A percentile compares a stretch with the other conserved stretches of the same genome.
These are phyloP conservation scores for Boletus tomentosulus DNA, from an alignment of 768 basidiomycete genomes.

Conservation along the genomic window DNA sequence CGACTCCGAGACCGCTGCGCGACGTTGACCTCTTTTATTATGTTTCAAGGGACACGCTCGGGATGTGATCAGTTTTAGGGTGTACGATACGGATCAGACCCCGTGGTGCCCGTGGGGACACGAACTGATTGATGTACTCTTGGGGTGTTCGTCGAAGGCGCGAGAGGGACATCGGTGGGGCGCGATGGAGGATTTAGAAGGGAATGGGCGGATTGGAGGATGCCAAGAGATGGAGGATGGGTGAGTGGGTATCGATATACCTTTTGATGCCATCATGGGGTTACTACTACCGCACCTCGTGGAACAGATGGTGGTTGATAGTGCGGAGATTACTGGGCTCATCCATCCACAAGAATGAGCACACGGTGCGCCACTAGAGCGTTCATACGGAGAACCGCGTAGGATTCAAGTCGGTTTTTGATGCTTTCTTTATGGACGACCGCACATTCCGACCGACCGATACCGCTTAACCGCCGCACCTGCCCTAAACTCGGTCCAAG, in stretches of 20 bases:
- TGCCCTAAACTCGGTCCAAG: conserved; percentile 28
- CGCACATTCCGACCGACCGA: not conserved
- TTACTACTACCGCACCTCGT: not conserved
- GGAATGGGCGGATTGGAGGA: conserved; percentile 54
- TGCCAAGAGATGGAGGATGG: conserved; percentile 49
- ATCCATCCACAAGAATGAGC: no score
- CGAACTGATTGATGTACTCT: not conserved
- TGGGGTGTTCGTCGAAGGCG: not conserved
- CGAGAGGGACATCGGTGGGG: conserved; percentile 54
- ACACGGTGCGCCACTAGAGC: not conserved
- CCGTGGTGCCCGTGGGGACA: no score
- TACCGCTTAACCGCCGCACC: conserved; percentile 30
- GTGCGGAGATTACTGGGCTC: no score
- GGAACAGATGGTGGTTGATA: no score
- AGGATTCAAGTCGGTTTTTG: not conserved
- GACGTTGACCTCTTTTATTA: no score
- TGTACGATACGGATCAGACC: no score
- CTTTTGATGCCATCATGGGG: no score
- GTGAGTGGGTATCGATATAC: conserved; percentile 70
- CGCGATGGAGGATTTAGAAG: conserved; percentile 29
- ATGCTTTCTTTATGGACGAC: not conserved
- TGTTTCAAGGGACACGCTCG: no score
- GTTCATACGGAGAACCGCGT: not conserved
- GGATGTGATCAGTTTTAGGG: no score
- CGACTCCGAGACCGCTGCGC: not conserved